These are phyloP conservation scores for Chlamydomonas sp. DNA, from an alignment of 139 green algal species.

Conservation along the genomic window DNA sequence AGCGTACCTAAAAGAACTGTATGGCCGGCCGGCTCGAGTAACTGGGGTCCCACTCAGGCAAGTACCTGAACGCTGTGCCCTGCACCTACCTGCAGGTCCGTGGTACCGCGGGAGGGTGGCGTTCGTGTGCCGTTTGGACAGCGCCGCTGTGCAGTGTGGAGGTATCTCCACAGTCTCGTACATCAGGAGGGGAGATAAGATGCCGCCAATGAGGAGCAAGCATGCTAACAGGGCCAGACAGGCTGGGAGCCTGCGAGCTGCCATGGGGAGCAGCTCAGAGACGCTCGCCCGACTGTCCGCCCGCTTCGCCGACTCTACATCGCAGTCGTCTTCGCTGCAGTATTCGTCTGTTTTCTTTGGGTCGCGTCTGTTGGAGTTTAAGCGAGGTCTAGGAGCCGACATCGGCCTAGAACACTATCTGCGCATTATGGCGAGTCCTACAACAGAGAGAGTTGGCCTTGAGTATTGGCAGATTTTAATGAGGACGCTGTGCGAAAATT, in stretches of 20 bases:
- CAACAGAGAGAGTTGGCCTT: no score
- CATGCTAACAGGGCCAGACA: background rate
- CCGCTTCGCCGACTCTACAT: no score
- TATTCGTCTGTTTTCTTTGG: conserved; percentile 22
- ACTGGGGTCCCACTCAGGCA: no score
- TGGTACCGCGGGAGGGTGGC: background rate
- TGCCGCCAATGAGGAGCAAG: background rate
- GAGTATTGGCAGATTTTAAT: no score
- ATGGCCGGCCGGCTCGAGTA: no score
- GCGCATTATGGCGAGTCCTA: no score
- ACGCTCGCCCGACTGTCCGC: background rate
- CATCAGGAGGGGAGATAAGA: background rate
- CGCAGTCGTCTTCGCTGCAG: background rate
- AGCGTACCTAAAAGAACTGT: no score
- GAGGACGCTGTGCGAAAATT: no score
- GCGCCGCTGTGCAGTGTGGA: background rate
- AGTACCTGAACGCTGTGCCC: no score
- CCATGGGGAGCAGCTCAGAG: background rate
- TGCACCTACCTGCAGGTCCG: conserved; percentile 1
- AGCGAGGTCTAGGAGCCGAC: no score
- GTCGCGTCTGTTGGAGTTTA: background rate
- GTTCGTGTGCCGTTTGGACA: background rate
- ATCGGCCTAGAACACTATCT: no score
- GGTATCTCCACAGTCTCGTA: background rate
- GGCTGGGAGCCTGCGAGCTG: no score